phyloP scores from a whole-genome alignment of 495 filamentous ascomycete species.

The Chaetomidium leptoderma region DNA sequence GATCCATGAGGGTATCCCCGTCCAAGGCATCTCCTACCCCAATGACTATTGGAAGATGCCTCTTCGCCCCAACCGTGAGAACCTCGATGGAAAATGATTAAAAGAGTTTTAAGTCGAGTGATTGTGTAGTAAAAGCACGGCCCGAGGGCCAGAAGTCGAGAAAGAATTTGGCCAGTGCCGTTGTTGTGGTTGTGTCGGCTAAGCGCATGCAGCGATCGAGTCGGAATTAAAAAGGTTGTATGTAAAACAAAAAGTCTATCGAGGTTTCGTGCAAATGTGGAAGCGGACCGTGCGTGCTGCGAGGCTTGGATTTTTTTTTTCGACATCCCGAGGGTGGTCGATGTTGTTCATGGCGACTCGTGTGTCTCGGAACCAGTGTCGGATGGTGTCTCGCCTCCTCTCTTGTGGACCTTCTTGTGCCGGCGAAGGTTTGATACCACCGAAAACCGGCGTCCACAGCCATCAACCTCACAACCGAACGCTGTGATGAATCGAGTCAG shows the following conservation, averaged over 20 bases:
- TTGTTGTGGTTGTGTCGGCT: neutral
- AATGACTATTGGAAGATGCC: slow-evolving; percentile 12
- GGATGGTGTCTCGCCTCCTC: slow-evolving; percentile 56
- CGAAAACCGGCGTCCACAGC: slow-evolving; percentile 94
- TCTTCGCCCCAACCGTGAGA: slow-evolving; percentile 4
- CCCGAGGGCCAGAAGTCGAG: neutral
- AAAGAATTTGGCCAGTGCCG: neutral
- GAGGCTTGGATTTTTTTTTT: slow-evolving; percentile 9
- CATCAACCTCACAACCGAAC: slow-evolving; percentile 89
- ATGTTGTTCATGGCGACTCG: slow-evolving; percentile 38
- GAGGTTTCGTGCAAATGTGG: slow-evolving; percentile 17
- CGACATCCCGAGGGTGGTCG: slow-evolving; percentile 9
- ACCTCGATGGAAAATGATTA: slow-evolving; percentile 2
- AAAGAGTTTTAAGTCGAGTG: slow-evolving; percentile 5
- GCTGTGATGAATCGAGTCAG: slow-evolving; percentile 48
- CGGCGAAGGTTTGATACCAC: slow-evolving; percentile 94
- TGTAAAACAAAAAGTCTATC: slow-evolving; percentile 29
- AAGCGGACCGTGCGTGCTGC: neutral
- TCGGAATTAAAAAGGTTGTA: slow-evolving; percentile 28
- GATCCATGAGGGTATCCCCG: slow-evolving; percentile 29
- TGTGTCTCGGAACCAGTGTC: slow-evolving; percentile 50
- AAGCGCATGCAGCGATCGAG: slow-evolving; percentile 17
- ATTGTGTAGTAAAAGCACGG: no score
- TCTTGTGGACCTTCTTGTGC: slow-evolving; percentile 93
- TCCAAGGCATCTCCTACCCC: slow-evolving; percentile 14